Evolutionary conservation across 202 grass and related monocot genomes (phyloP), one percentile per base, ranked within the genome.

Genomic region (Setaria italica): DNA sequence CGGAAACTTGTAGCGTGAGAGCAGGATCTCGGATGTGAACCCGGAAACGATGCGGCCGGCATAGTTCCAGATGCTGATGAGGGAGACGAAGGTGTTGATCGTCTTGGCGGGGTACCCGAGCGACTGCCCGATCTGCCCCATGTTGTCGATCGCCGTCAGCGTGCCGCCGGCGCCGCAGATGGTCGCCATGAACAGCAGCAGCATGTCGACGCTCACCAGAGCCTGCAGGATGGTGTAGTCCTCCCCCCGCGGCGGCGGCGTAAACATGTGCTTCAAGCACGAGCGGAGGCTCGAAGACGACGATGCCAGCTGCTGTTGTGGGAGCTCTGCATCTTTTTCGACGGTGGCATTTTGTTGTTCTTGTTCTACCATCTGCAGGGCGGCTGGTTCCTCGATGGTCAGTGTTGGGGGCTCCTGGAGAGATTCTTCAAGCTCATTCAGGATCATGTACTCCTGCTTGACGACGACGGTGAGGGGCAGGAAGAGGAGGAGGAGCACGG

Each of bases 31-130:
- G 0, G 91, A 90, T 35, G 35, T 74, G 68, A 86, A 93, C 5
- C 91, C 91, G 13, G 91, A 64, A 5, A 62, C 72, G 6, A 84
- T 83, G 56, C 91, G 85, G 8, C 91, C 91, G 15, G 91, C 91
- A 73, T 93, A 90, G 85, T 93, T 93, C 91, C 91, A 93, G 80
- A 90, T 90, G 82, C 91, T 93, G 72, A 93, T 93, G 34, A 93
- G 86, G 33, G 91, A 93, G 16, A 90, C 91, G 72, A 93, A 90
- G 54, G 86, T 90, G 70, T 64, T 88, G 25, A 93, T 67, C 45
- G 74, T 90, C n/a, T 84, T 75, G 14, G 58, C 7, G 4, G 88
- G 82, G 85, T 93, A 90, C 6, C 82, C 82, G 6, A 93, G 81
- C 11, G 91, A 90, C 62, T 86, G 82, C 14, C 91, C 88, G 53